These are phyloP conservation scores for Salix dunnii DNA, from an alignment of 345 rosid species.

Conservation along the genomic window DNA sequence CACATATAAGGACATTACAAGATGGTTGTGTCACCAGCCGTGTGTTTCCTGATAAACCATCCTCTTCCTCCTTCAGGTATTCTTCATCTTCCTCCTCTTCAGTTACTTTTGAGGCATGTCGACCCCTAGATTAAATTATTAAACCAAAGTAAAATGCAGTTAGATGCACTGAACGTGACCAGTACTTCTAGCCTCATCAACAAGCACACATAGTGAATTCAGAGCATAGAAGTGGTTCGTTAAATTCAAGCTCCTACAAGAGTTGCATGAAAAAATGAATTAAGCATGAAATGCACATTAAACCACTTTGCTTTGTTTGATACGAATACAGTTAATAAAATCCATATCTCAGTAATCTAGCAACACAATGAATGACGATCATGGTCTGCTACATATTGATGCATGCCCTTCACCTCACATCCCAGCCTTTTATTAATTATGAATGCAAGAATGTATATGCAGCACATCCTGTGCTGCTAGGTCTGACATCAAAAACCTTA, in stretches of 20 bases:
- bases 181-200: background rate
- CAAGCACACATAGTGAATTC: background rate
- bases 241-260: background rate
- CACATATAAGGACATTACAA: conserved; percentile 43
- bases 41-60: conserved; percentile 75
- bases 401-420: background rate
- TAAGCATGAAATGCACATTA: background rate
- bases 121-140: conserved; percentile 61
- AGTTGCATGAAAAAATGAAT: background rate
- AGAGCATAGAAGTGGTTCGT: background rate
- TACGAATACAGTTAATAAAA: background rate
- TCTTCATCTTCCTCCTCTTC: conserved; percentile 99
- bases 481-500: background rate
- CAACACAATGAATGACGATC: background rate
- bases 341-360: background rate
- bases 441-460: background rate
- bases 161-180: background rate
- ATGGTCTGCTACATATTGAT: background rate
- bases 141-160: background rate
- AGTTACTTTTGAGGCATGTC: conserved; percentile 93
- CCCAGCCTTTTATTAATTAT: background rate
- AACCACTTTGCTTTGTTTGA: background rate
- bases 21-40: conserved; percentile 91
- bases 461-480: background rate
- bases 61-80: conserved; percentile 93